Base-by-base conservation (phyloP, 345 rosid species). In the Eucalyptus albens region DNA sequence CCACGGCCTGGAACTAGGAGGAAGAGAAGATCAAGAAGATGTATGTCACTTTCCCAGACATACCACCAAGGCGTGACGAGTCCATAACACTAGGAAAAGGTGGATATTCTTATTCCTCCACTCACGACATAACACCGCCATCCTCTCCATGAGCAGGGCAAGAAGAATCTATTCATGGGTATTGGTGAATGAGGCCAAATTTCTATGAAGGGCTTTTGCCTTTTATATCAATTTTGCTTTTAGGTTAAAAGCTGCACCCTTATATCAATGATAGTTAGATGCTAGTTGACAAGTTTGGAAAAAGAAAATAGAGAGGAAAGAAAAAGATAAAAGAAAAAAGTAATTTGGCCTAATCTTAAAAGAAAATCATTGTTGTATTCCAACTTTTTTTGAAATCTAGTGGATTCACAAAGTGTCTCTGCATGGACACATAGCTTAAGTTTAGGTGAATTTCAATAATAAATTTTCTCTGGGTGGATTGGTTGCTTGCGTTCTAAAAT, bases 381-480 rank as follows among this genome's bases (percentile, higher is more conserved):
- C 29, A 9, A 56, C 7, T 9, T 56, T 56, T 26, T 56, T 22
- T 6, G 3, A 56, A 56, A 26, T 56, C 13, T 22, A 22, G 14
- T 56, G 1, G 6, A 56, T 56, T 56, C 1, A 0, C 6, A 56
- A 0, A 56, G 6, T 1, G 6, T 1, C 62, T 56, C 3, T 56
- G 3, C 2, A 0, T 22, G 3, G 29, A 56, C 1, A 56, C 13
- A 56, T 24, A 56, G 3, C 62, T 24, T 6, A 56, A 56, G 13
- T 56, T 56, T 56, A 29, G 13, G 27, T 24, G 29, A 56, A 24
- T 24, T 56, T 24, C 29, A 3, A 56, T 56, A 56, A 56, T 10
- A 56, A 24, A 56, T 56, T 56, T 56, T 56, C 62, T 22, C 1
- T 56, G 3, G 6, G 62, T 22, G 14, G 13, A 56, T 24, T 24